Percentiles rank a stretch among this genome's conserved stretches.
phyloP scores from a whole-genome alignment of 2,329 filamentous ascomycete genomes.

The Colletotrichum sp. region DNA sequence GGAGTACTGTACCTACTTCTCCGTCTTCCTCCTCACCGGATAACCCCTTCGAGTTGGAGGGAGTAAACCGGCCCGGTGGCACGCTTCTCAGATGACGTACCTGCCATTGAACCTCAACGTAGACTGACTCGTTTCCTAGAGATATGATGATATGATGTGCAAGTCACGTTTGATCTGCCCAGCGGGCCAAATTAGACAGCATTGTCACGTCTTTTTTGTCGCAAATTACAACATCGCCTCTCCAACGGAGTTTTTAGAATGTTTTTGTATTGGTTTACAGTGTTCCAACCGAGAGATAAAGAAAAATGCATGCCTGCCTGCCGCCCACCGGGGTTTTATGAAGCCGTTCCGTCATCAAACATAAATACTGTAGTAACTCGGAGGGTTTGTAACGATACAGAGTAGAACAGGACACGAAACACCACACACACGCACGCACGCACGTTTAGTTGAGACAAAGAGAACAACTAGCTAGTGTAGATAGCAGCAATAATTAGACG shows the following conservation, averaged over 20 bases:
- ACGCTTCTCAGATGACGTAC: neutral
- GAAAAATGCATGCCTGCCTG: neutral
- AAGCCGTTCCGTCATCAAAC: slow-evolving; percentile 23
- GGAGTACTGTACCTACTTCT: neutral
- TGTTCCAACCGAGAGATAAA: neutral
- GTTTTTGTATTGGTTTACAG: neutral
- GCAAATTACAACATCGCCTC: neutral
- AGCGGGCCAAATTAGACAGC: neutral
- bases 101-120: neutral
- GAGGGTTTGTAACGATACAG: slow-evolving; percentile 3
- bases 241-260: neutral
- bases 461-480: neutral
- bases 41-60: neutral
- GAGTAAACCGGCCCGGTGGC: neutral
- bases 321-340: slow-evolving; percentile 6
- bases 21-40: neutral
- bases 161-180: neutral
- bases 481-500: neutral
- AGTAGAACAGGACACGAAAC: neutral
- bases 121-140: neutral
- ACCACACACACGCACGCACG: neutral
- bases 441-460: neutral
- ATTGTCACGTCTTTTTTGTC: neutral
- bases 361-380: slow-evolving; percentile 18
- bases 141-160: neutral